A percentile compares a stretch with the other conserved stretches of the same genome.
Conservation (phyloP, 2,329 filamentous ascomycete species). For the Neofusicoccum sp. region DNA sequence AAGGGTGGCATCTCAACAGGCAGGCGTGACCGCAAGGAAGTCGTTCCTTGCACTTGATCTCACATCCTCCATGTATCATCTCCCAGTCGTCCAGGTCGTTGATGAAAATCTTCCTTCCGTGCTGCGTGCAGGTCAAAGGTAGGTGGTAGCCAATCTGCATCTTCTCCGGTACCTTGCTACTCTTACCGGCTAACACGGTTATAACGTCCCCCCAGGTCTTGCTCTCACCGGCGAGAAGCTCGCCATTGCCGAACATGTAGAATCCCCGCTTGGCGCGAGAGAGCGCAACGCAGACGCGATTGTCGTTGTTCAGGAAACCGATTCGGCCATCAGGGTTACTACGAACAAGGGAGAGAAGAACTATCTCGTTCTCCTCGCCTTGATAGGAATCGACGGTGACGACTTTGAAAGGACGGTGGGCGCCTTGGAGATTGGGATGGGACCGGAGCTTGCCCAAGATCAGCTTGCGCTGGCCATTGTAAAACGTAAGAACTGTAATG, state of each 20-base stretch:
- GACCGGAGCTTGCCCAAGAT: conserved; percentile 56
- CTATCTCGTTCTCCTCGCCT: conserved; percentile 84
- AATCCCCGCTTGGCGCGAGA: conserved; percentile 76
- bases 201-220: conserved; percentile 57
- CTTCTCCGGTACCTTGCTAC: conserved; percentile 26
- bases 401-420: conserved; percentile 59
- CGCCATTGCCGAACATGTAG: conserved; percentile 80
- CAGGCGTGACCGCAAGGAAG: conserved; percentile 40
- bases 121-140: conserved; percentile 65
- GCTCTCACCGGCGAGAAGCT: conserved; percentile 52
- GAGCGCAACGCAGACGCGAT: conserved; percentile 64
- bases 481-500: conserved; percentile 85
- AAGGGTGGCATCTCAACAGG: conserved; percentile 37
- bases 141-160: conserved; percentile 55
- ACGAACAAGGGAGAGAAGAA: conserved; percentile 79
- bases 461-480: conserved; percentile 76
- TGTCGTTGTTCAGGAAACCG: conserved; percentile 72
- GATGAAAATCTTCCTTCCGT: conserved; percentile 57
- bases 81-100: conserved; percentile 26
- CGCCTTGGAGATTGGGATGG: conserved; percentile 44
- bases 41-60: neutral
- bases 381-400: conserved; percentile 88
- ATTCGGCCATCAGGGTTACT: conserved; percentile 62
- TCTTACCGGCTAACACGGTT: conserved; percentile 47
- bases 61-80: conserved; percentile 11